Base-by-base conservation (phyloP, 2,329 filamentous ascomycete species). In the Aspergillus amoenus region DNA sequence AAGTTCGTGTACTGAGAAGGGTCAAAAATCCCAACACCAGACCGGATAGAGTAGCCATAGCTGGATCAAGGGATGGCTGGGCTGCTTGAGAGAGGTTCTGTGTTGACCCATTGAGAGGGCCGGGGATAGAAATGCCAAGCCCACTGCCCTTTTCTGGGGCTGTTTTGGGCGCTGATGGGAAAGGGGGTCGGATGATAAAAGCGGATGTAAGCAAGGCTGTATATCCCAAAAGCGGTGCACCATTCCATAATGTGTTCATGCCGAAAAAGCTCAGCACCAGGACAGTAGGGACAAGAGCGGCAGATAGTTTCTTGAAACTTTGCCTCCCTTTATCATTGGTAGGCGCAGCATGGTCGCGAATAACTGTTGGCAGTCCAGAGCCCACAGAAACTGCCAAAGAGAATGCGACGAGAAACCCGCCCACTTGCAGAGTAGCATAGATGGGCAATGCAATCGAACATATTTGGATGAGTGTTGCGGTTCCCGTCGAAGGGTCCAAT, bases 361-460 rank as follows among this genome's bases (percentile, higher is more conserved):
- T 40, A 21, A 72, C 9, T 18, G 62, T 64, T 22, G 73, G 70
- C 21, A 84, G 57, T 7, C 79, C 79, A 13, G 79, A 76, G 7
- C 79, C 75, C 3, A 76, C 61, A 7, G 78, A 76, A 34, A 79
- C 68, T 43, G 85, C 69, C 27, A 85, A 61, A 2, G 79, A 61
- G n/a, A 84, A 69, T 11, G 81, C 80, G n/a, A 81, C 79, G 52
- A 80, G 73, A 56, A 80, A 76, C 12, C 81, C 82, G 8, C 83
- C 84, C 12, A 86, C 68, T 56, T 84, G 79, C 60, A 83, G 74
- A 0, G 81, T 70, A 8, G 83, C 81, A 65, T 83, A 86, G 64
- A 84, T 81, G 1, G 84, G 84, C 30, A 86, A 64, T 3, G 76
- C 70, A 21, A 82, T 66, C 17, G 78, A 73, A 30, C 75, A 56